A percentile compares a stretch with the other conserved stretches of the same genome.
Evolutionary conservation across 2,329 filamentous ascomycete genomes (phyloP).

Genomic region (Tolypocladium cylindrosporum): DNA sequence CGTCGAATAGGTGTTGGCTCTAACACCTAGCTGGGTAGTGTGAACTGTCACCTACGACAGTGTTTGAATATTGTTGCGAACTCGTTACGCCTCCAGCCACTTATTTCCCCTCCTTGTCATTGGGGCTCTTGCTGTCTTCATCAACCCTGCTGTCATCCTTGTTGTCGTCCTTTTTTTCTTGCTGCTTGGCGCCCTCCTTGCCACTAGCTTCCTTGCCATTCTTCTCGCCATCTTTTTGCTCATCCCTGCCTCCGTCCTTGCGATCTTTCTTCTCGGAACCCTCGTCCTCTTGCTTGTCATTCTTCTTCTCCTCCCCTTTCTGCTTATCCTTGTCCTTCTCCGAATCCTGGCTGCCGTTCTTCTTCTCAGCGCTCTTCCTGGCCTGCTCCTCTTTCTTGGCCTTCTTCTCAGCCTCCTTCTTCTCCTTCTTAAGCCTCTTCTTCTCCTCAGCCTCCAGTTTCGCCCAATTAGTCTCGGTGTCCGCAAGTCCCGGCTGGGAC

Average conservation of each 20-base stretch:
- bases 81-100: too few relatives aligned
- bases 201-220: slow-evolving; percentile 5
- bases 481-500: slow-evolving; percentile 19
- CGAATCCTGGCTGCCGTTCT: slow-evolving; percentile 12
- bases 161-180: slow-evolving; percentile 2
- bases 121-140: neutral
- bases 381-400: slow-evolving; percentile 22
- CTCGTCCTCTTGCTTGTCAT: slow-evolving; percentile 1
- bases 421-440: slow-evolving; percentile 23
- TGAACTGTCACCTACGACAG: neutral
- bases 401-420: slow-evolving; percentile 27
- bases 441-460: slow-evolving; percentile 33
- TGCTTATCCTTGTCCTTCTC: slow-evolving; percentile 13
- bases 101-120: neutral
- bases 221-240: slow-evolving; percentile 2
- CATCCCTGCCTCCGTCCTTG: slow-evolving; percentile 1
- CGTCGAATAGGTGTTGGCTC: too few relatives aligned
- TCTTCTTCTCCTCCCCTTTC: slow-evolving; percentile 9
- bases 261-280: slow-evolving; percentile 4
- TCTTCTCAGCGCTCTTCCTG: slow-evolving; percentile 16
- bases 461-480: slow-evolving; percentile 33
- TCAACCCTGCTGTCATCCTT: slow-evolving; percentile 3
- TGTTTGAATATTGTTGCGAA: neutral
- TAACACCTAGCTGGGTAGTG: neutral
- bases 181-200: slow-evolving; percentile 1